These are phyloP conservation scores for Heritiera fomes DNA, from an alignment of 345 rosid genomes.

Conservation along the genomic window DNA sequence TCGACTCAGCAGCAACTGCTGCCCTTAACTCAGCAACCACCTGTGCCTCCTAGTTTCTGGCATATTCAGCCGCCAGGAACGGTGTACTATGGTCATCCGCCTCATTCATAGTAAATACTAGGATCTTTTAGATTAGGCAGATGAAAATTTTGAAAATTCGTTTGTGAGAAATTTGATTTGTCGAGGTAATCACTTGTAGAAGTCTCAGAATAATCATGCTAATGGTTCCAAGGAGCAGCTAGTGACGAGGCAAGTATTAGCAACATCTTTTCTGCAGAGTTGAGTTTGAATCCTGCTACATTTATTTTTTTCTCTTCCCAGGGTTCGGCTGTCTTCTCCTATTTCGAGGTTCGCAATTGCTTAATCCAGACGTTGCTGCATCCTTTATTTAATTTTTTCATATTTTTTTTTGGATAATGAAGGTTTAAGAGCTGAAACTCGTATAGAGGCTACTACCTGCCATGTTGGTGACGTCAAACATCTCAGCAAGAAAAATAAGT, in stretches of 20 bases:
- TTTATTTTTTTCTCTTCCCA: not conserved
- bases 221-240: slow-evolving; percentile 4
- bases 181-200: slow-evolving; percentile 7
- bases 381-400: not conserved
- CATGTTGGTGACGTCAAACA: not conserved
- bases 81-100: slow-evolving; percentile 61
- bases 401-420: too few species aligned
- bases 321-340: not conserved
- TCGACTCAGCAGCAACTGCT: slow-evolving; percentile 38
- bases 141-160: slow-evolving; percentile 23
- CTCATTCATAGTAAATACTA: slow-evolving; percentile 52
- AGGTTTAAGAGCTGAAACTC: too few species aligned
- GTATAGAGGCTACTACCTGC: not conserved
- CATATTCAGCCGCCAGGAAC: slow-evolving; percentile 74
- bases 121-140: slow-evolving; percentile 24
- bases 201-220: slow-evolving; percentile 8
- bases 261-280: not conserved
- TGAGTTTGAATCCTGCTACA: not conserved
- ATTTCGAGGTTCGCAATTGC: not conserved
- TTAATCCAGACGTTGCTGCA: not conserved
- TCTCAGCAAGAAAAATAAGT: not conserved
- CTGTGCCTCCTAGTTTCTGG: slow-evolving; percentile 56
- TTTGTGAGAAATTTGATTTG: slow-evolving; percentile 17
- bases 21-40: slow-evolving; percentile 25
- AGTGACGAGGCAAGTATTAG: not conserved